These are phyloP conservation scores for Aspergillus sclerotialis DNA, from an alignment of 2,329 filamentous ascomycete species.

Conservation along the genomic window DNA sequence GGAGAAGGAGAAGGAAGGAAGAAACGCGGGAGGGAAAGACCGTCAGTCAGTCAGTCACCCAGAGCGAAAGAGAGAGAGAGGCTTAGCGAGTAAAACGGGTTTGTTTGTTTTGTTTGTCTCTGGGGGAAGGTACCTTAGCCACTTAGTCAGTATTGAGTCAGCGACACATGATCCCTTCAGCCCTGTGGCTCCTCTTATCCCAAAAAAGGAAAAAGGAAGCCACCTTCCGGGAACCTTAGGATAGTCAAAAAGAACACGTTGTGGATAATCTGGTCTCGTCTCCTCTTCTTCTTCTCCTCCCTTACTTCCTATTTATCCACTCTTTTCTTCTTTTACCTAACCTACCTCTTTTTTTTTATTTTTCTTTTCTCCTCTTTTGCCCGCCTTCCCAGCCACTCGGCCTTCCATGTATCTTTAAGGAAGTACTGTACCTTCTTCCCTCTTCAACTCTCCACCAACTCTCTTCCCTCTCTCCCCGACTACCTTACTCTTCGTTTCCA, in stretches of 20 bases:
- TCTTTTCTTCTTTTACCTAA: conserved; percentile 6
- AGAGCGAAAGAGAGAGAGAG: conserved; percentile 1
- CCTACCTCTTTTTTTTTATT: conserved; percentile 8
- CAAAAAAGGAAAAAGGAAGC: no score
- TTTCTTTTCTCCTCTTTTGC: conserved; percentile 10
- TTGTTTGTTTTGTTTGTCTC: conserved; percentile 14
- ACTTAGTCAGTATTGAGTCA: no score
- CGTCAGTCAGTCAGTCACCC: no score
- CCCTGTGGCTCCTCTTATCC: conserved; percentile 12
- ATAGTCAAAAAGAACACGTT: conserved; percentile 20
- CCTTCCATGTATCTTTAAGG: conserved; percentile 1
- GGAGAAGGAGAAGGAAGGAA: conserved; percentile 11
- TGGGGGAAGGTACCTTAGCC: no score
- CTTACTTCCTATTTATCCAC: conserved; percentile 7
- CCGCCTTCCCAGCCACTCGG: conserved; percentile 6
- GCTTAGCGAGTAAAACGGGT: not conserved
- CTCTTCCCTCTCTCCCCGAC: conserved; percentile 2
- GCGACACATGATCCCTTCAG: conserved; percentile 10
- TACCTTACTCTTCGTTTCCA: conserved; percentile 5
- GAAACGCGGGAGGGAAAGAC: conserved; percentile 8
- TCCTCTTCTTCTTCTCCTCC: conserved; percentile 6
- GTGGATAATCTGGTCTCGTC: conserved; percentile 6
- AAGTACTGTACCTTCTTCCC: not conserved
- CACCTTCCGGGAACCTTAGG: no score
- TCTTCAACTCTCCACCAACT: conserved; percentile 7